Percentiles rank a stretch among this genome's conserved stretches.
phyloP scores from a whole-genome alignment of 768 basidiomycete species.

The Asterophora parasitica region DNA sequence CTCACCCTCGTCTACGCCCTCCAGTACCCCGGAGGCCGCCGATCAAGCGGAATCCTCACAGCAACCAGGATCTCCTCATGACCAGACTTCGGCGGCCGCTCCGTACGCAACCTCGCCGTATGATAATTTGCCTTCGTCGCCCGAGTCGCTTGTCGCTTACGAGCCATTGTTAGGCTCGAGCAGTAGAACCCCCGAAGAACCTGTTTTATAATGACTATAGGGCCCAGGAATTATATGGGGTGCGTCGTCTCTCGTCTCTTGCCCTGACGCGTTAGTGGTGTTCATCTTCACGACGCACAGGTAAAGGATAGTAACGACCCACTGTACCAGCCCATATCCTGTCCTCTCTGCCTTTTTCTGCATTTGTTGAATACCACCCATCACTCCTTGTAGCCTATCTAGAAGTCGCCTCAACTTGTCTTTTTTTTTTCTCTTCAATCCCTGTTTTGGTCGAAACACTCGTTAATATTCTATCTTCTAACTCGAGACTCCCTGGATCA shows the following conservation, averaged over 20 bases:
- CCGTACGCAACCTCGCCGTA: constrained; percentile 26
- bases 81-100: constrained; percentile 10
- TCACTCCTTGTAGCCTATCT: constrained; percentile 28
- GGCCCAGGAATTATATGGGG: constrained; percentile 14
- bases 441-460: constrained; percentile 4
- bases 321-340: constrained; percentile 10
- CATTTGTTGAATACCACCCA: constrained; percentile 20
- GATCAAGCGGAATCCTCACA: not conserved
- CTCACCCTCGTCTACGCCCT: constrained; percentile 1
- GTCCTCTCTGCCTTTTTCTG: constrained; percentile 1
- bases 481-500: not conserved
- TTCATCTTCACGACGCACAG: not conserved
- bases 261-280: not conserved
- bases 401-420: constrained; percentile 19
- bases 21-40: not conserved
- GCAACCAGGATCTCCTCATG: not conserved
- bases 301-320: constrained; percentile 2
- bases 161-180: constrained; percentile 33
- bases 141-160: constrained; percentile 35
- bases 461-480: constrained; percentile 8
- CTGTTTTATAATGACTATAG: constrained; percentile 9
- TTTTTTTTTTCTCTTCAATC: constrained; percentile 2
- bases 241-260: constrained; percentile 7
- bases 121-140: constrained; percentile 41
- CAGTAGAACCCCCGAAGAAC: constrained; percentile 15